Evolutionary conservation across 371 early-diverging fungal genomes (phyloP).

Genomic region (Basidiobolus meristosporus): DNA sequence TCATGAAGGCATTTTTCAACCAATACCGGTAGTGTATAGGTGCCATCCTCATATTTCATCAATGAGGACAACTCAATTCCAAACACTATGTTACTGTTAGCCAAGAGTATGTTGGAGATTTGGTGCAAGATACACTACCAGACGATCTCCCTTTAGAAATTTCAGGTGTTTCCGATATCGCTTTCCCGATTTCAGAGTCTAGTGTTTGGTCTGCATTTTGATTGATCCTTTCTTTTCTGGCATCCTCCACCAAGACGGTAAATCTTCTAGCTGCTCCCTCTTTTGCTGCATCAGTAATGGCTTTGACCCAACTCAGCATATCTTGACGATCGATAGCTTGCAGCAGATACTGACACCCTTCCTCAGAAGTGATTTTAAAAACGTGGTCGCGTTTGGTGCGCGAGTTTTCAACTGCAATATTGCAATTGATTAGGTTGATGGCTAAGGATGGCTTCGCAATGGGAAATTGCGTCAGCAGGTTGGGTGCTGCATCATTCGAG

Average conservation of each 20-base stretch:
- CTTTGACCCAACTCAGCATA: conserved; percentile 56
- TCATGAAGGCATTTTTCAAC: conserved; percentile 55
- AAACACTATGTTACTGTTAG: conserved; percentile 20
- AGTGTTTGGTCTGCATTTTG: too few species aligned
- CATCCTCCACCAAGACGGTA: too few species aligned
- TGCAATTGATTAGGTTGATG: conserved; percentile 57
- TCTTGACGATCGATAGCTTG: conserved; percentile 46
- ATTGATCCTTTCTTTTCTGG: too few species aligned
- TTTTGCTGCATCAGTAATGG: conserved; percentile 49
- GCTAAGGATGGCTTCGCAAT: conserved; percentile 56
- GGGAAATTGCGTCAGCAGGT: too few species aligned
- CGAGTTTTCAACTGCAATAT: conserved; percentile 37
- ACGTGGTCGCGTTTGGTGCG: conserved; percentile 57
- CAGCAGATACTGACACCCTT: conserved; percentile 59
- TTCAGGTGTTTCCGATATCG: too few species aligned
- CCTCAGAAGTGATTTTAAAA: conserved; percentile 65
- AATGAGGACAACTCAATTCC: conserved; percentile 35
- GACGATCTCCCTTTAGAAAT: too few species aligned
- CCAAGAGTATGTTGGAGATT: too few species aligned
- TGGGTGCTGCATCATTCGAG: too few species aligned
- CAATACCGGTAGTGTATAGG: conserved; percentile 30
- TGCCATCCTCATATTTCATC: conserved; percentile 33
- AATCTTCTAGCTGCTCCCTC: conserved; percentile 64
- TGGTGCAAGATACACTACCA: too few species aligned
- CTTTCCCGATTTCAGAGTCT: too few species aligned